Base-by-base conservation (phyloP, 768 basidiomycete species). In the Termitomyces titanicus region DNA sequence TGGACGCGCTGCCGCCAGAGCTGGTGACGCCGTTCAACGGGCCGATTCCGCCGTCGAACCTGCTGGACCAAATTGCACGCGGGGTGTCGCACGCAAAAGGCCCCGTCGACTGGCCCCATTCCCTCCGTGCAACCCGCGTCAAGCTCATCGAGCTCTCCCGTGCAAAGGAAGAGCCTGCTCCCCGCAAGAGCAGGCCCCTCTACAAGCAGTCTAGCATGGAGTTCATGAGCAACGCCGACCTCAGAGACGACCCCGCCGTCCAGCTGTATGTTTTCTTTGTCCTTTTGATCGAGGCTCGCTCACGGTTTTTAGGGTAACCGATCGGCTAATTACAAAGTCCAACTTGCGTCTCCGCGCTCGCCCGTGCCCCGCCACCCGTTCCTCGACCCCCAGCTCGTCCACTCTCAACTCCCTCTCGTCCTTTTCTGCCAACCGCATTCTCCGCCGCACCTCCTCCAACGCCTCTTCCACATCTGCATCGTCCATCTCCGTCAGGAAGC, bases 141-240 rank as follows among this genome's bases (percentile, higher is more conserved):
- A 92, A 92, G 69, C 82, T 94, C 47, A 80, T 91, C 60, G 88
- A 92, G 59, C 76, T 93, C 35, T 83, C 68, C 34, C 84, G 82
- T 55, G 85, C 82, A 20, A 82, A 81, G 60, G 86, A 86, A 74
- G 79, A 69, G 29, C 60, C 55, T 64, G 64, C 68, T 24, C 17
- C 68, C 10, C 49, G 48, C 48, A 62, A 69, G 25, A 76, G 75
- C 53, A 80, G 84, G 17, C 84, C 84, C 17, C 73, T 91, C 24
- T 89, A 89, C 70, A 78, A 87, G 55, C 89, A 90, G 73, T 89
- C 89, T 22, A 90, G 89, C 67, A 92, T 92, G 91, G 91, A 93
- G 65, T 92, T 91, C 60, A 82, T 93, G 70, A 81, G 79, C 56
- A 69, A 78, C 29, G 76, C 77, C 49, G 74, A 81, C 56, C 64